Base-by-base conservation (phyloP, 768 basidiomycete species). In the Tremella fuciformis region DNA sequence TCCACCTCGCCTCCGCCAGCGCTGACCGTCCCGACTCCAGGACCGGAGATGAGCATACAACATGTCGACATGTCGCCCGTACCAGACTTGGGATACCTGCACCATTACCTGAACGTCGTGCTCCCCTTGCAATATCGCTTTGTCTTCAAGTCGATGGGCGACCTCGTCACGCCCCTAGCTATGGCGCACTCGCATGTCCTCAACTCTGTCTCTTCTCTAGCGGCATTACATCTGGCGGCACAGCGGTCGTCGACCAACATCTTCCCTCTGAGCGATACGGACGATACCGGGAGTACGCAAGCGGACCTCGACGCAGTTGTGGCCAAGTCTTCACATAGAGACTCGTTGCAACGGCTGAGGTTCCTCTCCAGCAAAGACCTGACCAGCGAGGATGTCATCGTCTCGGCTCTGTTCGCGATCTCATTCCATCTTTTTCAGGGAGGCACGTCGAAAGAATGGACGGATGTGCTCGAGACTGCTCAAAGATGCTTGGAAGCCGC, bases 91-190 rank as follows among this genome's bases (percentile, higher is more conserved):
- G 16, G 22, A 11, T 65, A 65, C 37, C 50, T 65, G 4, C 64
- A 65, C 22, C 60, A 65, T 50, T 65, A 58, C 46, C 57, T 65
- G 41, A 56, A 38, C 25, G 54, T 62, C 41, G 60, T 65, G 26
- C 29, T 65, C 7, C 64, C 64, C 4, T 13, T 65, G 2, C 64
- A 65, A 25, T 65, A 62, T 25, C 46, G 50, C 2, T 47, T 59
- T 25, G 55, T 39, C 8, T 40, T 52, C 11, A 47, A 51, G 1
- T 25, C 48, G 1, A 60, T 65, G 39, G 49, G 47, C 16, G 55
- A 62, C 34, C 49, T 62, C 3, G 58, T 65, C 13, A 48, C 53
- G 11, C 60, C 59, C 11, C 48, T 65, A 16, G 64, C 64, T 26
- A 13, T 62, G 19, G n/a, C 51, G 6, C 24, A 63, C 8, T 37